Evolutionary conservation across 2,329 filamentous ascomycete species (phyloP), one percentile per base, ranked within the genome.

Genomic region (Phyllosticta paracitricarpa): DNA sequence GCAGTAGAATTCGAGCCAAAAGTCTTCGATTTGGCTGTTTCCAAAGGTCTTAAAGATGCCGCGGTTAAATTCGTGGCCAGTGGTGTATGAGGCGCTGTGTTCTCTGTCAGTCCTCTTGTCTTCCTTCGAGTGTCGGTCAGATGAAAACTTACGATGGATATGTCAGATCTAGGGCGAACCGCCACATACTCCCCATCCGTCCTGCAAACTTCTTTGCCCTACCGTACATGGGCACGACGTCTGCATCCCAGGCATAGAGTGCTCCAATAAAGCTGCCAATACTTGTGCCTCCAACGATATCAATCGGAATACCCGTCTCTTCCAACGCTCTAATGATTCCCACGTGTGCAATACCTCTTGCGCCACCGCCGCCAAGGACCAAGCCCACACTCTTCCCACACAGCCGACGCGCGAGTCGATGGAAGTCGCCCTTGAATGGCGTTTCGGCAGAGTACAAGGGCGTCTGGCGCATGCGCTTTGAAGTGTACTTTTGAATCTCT

Each of bases 31-130:
- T 71, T 97, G 94, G 9, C 90, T 89, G 69, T 97, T 91, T 14
- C 92, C 94, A 72, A 99, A 97, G 0, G 93, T 91, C 75, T 99
- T 99, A 84, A 97, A 99, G 65, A 99, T 97, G 51, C 94, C 94
- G 6, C 94, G 89, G 69, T 99, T 99, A 82, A 99, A 99, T 70
- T 99, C 94, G 71, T 99, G 94, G 0, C 94, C 94, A 0, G 94
- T 99, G 0, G 95, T 99, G 76, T 99, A 99, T 1, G 93, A 96
- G 7, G 90, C 91, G 5, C 74, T 76, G 57, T 0, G 14, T 0
- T 1, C 1, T 30, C 51, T 19, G 56, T 64, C 68, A 69, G 62
- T 62, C 12, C 30, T 2, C 19, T 28, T 48, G 60, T 25, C 26
- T n/a, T 14, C 19, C 19, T 22, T 22, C 19, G 19, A 14, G 17